phyloP scores from a whole-genome alignment of 2,329 filamentous ascomycete species.

The Aspergillus fischeri region DNA sequence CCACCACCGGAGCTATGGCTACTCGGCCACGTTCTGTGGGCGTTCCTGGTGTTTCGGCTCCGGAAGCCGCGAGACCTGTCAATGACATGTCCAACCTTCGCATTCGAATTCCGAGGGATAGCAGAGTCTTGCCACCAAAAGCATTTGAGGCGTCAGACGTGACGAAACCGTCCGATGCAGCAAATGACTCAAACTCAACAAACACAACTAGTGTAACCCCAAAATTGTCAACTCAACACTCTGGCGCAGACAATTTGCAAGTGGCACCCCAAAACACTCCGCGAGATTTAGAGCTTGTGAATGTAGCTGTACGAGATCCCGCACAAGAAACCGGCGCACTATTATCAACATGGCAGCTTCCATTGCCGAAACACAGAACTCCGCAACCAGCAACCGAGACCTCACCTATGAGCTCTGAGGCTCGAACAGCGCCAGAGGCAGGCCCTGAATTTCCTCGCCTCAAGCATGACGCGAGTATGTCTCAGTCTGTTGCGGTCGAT shows the following conservation, averaged over 20 bases:
- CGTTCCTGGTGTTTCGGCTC: neutral
- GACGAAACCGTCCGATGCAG: neutral
- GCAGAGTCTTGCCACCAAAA: neutral
- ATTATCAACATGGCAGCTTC: neutral
- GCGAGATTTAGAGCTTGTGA: neutral
- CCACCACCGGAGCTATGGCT: neutral
- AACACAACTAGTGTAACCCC: neutral
- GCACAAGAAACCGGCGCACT: neutral
- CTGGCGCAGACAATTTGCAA: neutral
- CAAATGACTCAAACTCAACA: neutral
- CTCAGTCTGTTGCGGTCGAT: neutral
- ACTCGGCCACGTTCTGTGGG: neutral
- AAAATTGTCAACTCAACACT: neutral
- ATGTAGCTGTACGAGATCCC: neutral
- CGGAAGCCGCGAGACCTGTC: neutral
- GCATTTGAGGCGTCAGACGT: neutral
- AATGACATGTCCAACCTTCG: neutral
- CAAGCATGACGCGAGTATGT: neutral
- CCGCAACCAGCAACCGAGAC: neutral
- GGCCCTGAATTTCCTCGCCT: neutral
- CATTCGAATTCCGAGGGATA: neutral
- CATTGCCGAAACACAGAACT: too few relatives aligned
- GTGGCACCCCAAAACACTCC: neutral
- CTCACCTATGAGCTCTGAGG: neutral
- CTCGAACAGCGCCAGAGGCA: neutral